Evolutionary conservation across 2,329 filamentous ascomycete species (phyloP).

Genomic region (Atkinsonella hypoxylon): DNA sequence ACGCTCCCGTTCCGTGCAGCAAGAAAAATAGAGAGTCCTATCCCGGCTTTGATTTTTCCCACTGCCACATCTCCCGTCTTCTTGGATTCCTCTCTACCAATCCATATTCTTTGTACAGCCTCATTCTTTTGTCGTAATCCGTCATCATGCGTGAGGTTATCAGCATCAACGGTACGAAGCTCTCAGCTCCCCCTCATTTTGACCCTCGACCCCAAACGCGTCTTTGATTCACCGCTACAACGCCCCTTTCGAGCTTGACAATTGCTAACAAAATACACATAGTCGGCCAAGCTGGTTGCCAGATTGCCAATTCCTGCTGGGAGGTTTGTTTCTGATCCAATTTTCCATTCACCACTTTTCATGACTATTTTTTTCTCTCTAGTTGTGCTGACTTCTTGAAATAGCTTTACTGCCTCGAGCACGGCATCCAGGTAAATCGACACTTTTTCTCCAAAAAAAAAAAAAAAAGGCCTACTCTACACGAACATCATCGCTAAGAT

Average conservation of each 20-base stretch:
- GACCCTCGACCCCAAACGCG: slow-evolving; percentile 13
- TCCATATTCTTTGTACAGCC: slow-evolving; percentile 12
- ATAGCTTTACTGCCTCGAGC: slow-evolving; percentile 99
- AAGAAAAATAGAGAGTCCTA: slow-evolving; percentile 8
- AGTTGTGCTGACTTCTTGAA: slow-evolving; percentile 16
- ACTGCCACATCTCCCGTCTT: slow-evolving; percentile 10
- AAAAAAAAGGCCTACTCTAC: too few relatives aligned
- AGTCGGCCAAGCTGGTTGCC: slow-evolving; percentile 99
- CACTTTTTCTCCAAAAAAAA: slow-evolving; percentile 6
- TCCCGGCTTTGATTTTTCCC: slow-evolving; percentile 14
- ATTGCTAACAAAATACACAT: slow-evolving; percentile 41
- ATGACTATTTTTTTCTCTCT: neutral
- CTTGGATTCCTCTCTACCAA: slow-evolving; percentile 5
- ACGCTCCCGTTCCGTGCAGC: slow-evolving; percentile 9
- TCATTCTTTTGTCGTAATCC: slow-evolving; percentile 12
- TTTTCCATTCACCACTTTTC: too few relatives aligned
- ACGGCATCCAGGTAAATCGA: slow-evolving; percentile 83
- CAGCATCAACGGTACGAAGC: slow-evolving; percentile 82
- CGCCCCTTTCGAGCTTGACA: neutral
- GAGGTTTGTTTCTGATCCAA: slow-evolving; percentile 59
- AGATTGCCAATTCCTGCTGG: slow-evolving; percentile 99
- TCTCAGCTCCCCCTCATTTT: slow-evolving; percentile 17
- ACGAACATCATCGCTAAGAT: slow-evolving; percentile 3
- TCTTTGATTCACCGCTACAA: slow-evolving; percentile 7
- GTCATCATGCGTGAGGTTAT: slow-evolving; percentile 97